A percentile compares a stretch with the other conserved stretches of the same genome.
phyloP scores from a whole-genome alignment of 1,284 basidiomycete species.

The Sporisorium graminicola region DNA sequence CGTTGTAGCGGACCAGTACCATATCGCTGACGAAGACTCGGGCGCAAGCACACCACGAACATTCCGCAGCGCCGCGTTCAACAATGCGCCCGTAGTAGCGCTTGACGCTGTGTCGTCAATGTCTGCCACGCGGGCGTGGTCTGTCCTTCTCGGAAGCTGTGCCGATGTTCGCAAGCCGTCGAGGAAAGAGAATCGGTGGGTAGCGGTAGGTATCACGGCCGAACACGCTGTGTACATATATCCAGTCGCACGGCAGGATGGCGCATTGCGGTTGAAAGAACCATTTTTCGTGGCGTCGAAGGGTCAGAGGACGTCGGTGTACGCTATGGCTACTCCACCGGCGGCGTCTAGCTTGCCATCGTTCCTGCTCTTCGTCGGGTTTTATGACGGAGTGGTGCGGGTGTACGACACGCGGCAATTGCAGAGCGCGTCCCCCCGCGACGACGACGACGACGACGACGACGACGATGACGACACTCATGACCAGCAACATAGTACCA shows the following conservation, averaged over 20 bases:
- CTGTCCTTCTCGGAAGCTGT: slow-evolving; percentile 22
- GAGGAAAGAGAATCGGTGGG: not conserved
- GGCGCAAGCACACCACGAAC: slow-evolving; percentile 18
- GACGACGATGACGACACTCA: no score
- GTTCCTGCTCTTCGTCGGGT: slow-evolving; percentile 50
- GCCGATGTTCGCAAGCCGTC: not conserved
- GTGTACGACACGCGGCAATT: slow-evolving; percentile 47
- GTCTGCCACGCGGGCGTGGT: slow-evolving; percentile 34
- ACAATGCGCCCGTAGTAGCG: slow-evolving; percentile 26
- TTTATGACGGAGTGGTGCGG: slow-evolving; percentile 45
- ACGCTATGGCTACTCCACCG: slow-evolving; percentile 30
- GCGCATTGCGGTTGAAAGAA: not conserved
- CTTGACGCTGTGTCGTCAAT: not conserved
- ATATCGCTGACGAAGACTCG: not conserved
- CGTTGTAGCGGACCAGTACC: not conserved
- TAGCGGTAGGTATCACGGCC: slow-evolving; percentile 34
- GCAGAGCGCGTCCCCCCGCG: not conserved
- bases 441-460: no score
- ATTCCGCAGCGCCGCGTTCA: slow-evolving; percentile 39
- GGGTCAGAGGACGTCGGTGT: slow-evolving; percentile 23
- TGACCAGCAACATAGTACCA: not conserved
- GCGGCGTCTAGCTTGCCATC: slow-evolving; percentile 12
- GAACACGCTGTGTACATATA: slow-evolving; percentile 38
- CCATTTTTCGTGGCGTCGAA: slow-evolving; percentile 22
- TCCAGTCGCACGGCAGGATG: not conserved